Evolutionary conservation across 495 filamentous ascomycete genomes (phyloP).

Genomic region (Tuber brumale): DNA sequence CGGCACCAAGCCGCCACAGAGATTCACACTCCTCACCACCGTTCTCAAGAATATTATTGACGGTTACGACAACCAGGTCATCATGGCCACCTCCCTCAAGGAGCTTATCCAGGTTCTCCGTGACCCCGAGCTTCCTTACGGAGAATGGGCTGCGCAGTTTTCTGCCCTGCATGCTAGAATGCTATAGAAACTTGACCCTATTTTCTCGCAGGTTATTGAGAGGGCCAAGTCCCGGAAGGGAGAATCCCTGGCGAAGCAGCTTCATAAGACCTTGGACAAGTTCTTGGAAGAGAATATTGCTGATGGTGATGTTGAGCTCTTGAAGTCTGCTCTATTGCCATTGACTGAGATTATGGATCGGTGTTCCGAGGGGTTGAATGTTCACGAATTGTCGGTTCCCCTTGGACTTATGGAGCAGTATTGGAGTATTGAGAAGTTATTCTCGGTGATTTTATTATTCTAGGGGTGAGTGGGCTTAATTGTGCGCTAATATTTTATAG

Average conservation of each 20-base stretch:
- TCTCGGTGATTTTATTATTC: constrained; percentile 49
- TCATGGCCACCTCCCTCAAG: constrained; percentile 83
- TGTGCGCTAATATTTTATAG: constrained; percentile 25
- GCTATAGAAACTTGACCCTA: constrained; percentile 81
- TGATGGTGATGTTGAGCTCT: constrained; percentile 56
- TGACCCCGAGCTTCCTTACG: constrained; percentile 83
- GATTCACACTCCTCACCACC: constrained; percentile 66
- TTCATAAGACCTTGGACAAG: constrained; percentile 71
- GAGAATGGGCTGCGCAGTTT: constrained; percentile 91
- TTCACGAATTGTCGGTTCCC: constrained; percentile 81
- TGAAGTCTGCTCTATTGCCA: constrained; percentile 70
- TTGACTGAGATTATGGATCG: constrained; percentile 71
- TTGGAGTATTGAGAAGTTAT: constrained; percentile 73
- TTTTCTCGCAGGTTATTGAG: constrained; percentile 76
- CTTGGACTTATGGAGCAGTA: constrained; percentile 70
- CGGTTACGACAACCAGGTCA: constrained; percentile 94
- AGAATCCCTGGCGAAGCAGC: constrained; percentile 88
- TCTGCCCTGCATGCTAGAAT: constrained; percentile 92
- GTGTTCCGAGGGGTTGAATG: constrained; percentile 86
- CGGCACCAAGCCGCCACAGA: constrained; percentile 86
- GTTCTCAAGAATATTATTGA: constrained; percentile 82
- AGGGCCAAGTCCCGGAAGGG: constrained; percentile 63
- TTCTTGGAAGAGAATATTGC: constrained; percentile 84
- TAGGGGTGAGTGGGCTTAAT: background rate
- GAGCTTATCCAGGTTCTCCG: constrained; percentile 84